Base-by-base conservation (phyloP, 1,284 basidiomycete species). In the Phenoliferia sp. region DNA sequence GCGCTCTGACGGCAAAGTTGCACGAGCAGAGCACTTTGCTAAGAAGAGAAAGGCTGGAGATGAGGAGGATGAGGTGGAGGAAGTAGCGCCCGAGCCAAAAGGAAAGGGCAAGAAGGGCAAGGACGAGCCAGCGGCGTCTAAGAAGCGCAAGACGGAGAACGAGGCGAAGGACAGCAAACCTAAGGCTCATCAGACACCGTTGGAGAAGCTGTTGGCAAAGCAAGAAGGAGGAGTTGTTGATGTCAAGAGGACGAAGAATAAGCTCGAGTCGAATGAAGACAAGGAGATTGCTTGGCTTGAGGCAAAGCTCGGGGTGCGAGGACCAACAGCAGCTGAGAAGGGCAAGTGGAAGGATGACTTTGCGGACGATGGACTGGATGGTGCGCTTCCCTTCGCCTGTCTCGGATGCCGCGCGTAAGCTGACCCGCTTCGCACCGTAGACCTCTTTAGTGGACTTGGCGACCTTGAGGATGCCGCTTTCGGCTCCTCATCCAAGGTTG, bases 241-340 rank as follows among this genome's bases (percentile, higher is more conserved):
- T 15, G 61, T 64, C 15, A 50, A 36, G 15, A 44, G 65, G 29
- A 64, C 58, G 22, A 80, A 77, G 54, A 80, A 76, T 17, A 82
- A 78, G 67, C 75, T 80, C 64, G 84, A 87, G 69, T 81, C 84
- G 55, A 82, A 86, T 34, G 91, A 92, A 72, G 90, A 91, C 74
- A 82, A 82, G 1, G 89, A 91, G 76, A 93, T 92, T 59, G 83
- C 85, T 1, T 87, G 88, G 81, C 81, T 93, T 16, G 91, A 93
- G 78, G 81, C 83, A 16, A 86, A 86, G 77, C 82, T 93, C 22
- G 85, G 87, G 1, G 44, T 77, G 29, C 70, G 75, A 28, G 44
- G 59, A 16, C 34, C 63, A 0, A n/a, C 50, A 29, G 50, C 57
- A 3, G 61, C 22, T 15, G 67, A 84, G 85, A 71, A 76, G 80